Evolutionary conservation across 805 yeast species (phyloP).

Genomic region (Alloascoidea africana): DNA sequence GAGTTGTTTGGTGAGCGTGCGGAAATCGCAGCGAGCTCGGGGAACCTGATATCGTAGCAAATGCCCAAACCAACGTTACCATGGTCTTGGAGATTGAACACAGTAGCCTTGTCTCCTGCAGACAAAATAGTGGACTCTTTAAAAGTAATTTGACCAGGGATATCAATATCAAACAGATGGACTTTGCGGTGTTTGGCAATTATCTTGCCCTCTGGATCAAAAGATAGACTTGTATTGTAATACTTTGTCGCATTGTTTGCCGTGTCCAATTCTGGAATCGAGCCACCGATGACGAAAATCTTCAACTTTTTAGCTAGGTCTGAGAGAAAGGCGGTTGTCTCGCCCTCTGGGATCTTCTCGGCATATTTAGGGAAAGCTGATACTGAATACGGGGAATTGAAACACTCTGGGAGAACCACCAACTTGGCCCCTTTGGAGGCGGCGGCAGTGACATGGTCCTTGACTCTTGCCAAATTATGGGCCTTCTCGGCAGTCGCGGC

Average conservation of each 20-base stretch:
- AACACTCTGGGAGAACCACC: constrained; percentile 87
- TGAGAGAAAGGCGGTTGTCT: constrained; percentile 43
- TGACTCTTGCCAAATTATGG: constrained; percentile 59
- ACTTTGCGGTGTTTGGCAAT: constrained; percentile 85
- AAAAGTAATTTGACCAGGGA: constrained; percentile 82
- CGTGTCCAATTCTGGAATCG: constrained; percentile 67
- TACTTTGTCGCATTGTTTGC: constrained; percentile 29
- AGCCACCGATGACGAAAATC: constrained; percentile 74
- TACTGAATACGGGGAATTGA: constrained; percentile 90
- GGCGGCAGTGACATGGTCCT: constrained; percentile 50
- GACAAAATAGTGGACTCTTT: constrained; percentile 64
- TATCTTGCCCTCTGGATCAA: constrained; percentile 54
- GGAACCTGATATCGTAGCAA: constrained; percentile 82
- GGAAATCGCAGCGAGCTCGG: constrained; percentile 67
- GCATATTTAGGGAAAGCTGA: constrained; percentile 78
- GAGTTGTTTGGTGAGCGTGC: constrained; percentile 72
- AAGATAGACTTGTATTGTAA: constrained; percentile 65
- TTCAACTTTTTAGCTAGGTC: constrained; percentile 47
- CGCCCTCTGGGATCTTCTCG: constrained; percentile 67
- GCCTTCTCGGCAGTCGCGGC: constrained; percentile 70
- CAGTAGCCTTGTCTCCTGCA: constrained; percentile 75
- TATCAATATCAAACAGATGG: constrained; percentile 84
- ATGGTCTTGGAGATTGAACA: constrained; percentile 44
- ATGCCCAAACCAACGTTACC: constrained; percentile 78
- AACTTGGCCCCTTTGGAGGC: constrained; percentile 50